These are phyloP conservation scores for Jackrogersella multiformis DNA, from an alignment of 495 filamentous ascomycete species.

Conservation along the genomic window DNA sequence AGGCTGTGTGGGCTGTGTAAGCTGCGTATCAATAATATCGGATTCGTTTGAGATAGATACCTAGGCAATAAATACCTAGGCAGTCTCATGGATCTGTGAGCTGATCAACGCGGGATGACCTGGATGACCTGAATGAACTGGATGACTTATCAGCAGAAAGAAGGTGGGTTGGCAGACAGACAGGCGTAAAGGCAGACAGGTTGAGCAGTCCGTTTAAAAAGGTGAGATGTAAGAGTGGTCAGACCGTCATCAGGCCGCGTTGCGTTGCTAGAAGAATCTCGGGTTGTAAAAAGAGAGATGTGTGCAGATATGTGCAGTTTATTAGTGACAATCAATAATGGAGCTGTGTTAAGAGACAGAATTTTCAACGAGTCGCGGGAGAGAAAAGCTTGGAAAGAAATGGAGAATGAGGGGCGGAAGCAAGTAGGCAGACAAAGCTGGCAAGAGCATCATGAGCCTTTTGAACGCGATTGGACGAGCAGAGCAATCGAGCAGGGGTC, in stretches of 20 bases:
- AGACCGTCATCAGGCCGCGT: constrained; percentile 19
- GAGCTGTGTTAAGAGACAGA: constrained; percentile 28
- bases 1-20: too few relatives aligned
- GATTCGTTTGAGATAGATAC: constrained; percentile 34
- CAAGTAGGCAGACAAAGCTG: constrained; percentile 14
- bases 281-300: constrained; percentile 12
- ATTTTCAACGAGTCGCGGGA: constrained; percentile 16
- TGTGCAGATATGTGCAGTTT: constrained; percentile 23
- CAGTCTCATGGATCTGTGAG: constrained; percentile 27
- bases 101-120: constrained; percentile 34
- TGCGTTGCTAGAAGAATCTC: constrained; percentile 4
- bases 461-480: constrained; percentile 1
- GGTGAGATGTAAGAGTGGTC: constrained; percentile 22
- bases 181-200: too few relatives aligned
- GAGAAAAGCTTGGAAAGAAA: constrained; percentile 36
- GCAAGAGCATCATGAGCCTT: neutral
- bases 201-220: constrained; percentile 24
- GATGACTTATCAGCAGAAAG: constrained; percentile 39
- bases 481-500: constrained; percentile 27
- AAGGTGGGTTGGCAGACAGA: too few relatives aligned
- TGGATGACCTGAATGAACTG: too few relatives aligned
- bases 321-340: constrained; percentile 39
- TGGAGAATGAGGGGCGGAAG: constrained; percentile 37
- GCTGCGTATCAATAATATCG: constrained; percentile 34
- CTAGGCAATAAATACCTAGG: constrained; percentile 6